These are phyloP conservation scores for Colletotrichum nymphaeae DNA, from an alignment of 2,329 filamentous ascomycete species.

Conservation along the genomic window DNA sequence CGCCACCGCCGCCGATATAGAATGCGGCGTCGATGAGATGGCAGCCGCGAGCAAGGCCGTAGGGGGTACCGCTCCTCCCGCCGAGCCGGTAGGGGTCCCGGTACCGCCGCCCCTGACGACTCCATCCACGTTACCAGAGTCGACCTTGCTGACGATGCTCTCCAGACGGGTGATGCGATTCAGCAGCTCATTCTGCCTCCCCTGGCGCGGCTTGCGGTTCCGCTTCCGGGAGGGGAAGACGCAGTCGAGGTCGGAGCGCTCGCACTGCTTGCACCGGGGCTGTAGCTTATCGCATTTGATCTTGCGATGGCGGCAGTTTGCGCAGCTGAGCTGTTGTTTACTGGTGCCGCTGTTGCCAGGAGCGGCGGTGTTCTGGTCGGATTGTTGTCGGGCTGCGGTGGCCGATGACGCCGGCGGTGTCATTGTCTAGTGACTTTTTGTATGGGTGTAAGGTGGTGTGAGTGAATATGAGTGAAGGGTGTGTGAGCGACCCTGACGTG, in stretches of 20 bases:
- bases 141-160: conserved; percentile 56
- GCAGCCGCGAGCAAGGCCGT: not conserved
- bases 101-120: not conserved
- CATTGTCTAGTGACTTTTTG: not conserved
- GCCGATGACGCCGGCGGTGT: conserved; percentile 21
- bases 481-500: not conserved
- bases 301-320: conserved; percentile 72
- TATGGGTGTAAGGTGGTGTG: no score
- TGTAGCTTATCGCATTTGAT: conserved; percentile 68
- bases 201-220: conserved; percentile 52
- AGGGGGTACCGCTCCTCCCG: not conserved
- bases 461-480: not conserved
- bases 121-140: conserved; percentile 41
- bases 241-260: conserved; percentile 59
- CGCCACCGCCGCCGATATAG: not conserved
- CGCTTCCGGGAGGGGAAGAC: conserved; percentile 58
- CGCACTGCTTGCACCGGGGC: conserved; percentile 65
- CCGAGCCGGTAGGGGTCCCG: not conserved
- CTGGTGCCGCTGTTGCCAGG: not conserved
- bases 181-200: conserved; percentile 56
- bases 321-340: conserved; percentile 60
- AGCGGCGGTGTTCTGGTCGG: not conserved
- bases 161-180: conserved; percentile 57
- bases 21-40: conserved; percentile 2
- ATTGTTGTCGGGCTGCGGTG: conserved; percentile 3